These are phyloP conservation scores for Rhodotorula sp. DNA, from an alignment of 1,284 basidiomycete genomes.

Conservation along the genomic window DNA sequence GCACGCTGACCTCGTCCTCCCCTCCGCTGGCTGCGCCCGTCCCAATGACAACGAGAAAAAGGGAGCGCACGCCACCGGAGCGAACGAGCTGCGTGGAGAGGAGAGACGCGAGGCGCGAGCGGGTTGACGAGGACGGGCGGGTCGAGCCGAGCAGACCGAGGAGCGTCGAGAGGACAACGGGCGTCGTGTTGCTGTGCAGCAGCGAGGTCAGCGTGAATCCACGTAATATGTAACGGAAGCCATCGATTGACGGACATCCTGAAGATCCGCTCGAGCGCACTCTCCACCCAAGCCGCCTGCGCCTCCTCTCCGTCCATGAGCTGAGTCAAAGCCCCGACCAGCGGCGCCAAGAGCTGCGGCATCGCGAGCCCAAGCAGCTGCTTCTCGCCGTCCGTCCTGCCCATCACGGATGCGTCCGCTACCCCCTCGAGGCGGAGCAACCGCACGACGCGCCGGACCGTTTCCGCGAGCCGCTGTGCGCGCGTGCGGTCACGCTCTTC, in stretches of 20 bases:
- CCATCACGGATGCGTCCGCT: no score
- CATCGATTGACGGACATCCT: neutral
- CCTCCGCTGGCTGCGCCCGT: neutral
- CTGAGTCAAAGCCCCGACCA: constrained; percentile 21
- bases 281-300: neutral
- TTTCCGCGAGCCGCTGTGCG: neutral
- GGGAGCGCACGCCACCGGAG: constrained; percentile 36
- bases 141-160: constrained; percentile 19
- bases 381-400: neutral
- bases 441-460: neutral
- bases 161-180: constrained; percentile 13
- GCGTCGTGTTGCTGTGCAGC: constrained; percentile 13
- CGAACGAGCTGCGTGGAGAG: constrained; percentile 40
- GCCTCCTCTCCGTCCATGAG: neutral
- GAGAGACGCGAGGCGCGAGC: constrained; percentile 14
- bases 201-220: neutral
- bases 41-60: constrained; percentile 42
- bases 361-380: constrained; percentile 20
- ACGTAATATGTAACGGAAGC: no score
- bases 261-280: constrained; percentile 7
- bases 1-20: constrained; percentile 15
- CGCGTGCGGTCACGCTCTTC: neutral
- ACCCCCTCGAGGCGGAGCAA: constrained; percentile 2
- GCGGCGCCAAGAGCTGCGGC: constrained; percentile 22
- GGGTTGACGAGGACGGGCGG: neutral